Percentiles rank a stretch among this genome's conserved stretches.
Conservation (phyloP, 2,329 filamentous ascomycete genomes). For the Myrmaecium sp. region DNA sequence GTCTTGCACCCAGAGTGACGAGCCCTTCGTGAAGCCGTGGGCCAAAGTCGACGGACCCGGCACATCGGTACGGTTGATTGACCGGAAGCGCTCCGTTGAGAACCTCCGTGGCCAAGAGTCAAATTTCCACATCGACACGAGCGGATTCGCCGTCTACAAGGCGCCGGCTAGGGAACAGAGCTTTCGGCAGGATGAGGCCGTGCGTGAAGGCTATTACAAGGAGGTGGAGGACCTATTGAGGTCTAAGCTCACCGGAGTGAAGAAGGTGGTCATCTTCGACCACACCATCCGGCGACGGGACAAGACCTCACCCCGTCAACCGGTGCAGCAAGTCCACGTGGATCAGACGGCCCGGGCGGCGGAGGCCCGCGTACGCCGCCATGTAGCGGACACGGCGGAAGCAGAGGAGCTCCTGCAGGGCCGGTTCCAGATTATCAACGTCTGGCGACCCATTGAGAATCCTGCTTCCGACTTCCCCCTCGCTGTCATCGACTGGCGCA, state of each 20-base stretch:
- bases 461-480: slow-evolving; percentile 52
- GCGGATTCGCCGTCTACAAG: slow-evolving; percentile 40
- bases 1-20: slow-evolving; percentile 28
- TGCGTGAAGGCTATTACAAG: slow-evolving; percentile 41
- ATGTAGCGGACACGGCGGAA: slow-evolving; percentile 38
- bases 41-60: slow-evolving; percentile 45
- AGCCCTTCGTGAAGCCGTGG: too few relatives aligned
- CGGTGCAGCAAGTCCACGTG: slow-evolving; percentile 54
- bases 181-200: slow-evolving; percentile 38
- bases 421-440: slow-evolving; percentile 52
- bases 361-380: slow-evolving; percentile 42
- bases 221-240: slow-evolving; percentile 43
- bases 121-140: slow-evolving; percentile 38
- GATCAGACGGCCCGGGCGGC: slow-evolving; percentile 52
- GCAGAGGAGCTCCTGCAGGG: slow-evolving; percentile 39
- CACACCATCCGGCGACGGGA: slow-evolving; percentile 47
- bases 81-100: slow-evolving; percentile 31
- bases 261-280: slow-evolving; percentile 52
- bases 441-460: slow-evolving; percentile 49
- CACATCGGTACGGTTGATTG: slow-evolving; percentile 33
- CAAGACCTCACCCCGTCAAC: slow-evolving; percentile 40
- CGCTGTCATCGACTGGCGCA: slow-evolving; percentile 49
- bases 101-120: slow-evolving; percentile 36
- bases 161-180: slow-evolving; percentile 35
- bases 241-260: slow-evolving; percentile 36